Evolutionary conservation across 768 basidiomycete genomes (phyloP).

Genomic region (Xanthoconium stramineum): DNA sequence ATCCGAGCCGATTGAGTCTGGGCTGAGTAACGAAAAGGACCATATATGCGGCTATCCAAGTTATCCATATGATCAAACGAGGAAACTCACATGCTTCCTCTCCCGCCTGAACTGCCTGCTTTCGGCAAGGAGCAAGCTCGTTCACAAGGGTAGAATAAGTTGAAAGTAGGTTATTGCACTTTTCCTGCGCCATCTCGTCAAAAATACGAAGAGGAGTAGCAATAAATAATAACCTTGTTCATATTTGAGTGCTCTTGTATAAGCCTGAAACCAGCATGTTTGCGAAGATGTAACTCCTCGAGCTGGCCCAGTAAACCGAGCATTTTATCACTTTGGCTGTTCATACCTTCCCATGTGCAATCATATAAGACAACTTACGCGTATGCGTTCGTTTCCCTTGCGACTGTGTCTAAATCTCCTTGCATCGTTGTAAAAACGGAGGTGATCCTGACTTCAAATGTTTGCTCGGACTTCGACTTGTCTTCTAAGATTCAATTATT

Average conservation of each 20-base stretch:
- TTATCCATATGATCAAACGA: not conserved
- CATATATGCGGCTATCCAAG: slow-evolving; percentile 5
- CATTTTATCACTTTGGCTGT: slow-evolving; percentile 17
- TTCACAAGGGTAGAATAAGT: slow-evolving; percentile 27
- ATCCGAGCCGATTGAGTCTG: slow-evolving; percentile 31
- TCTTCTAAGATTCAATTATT: not conserved
- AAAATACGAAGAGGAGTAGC: not conserved
- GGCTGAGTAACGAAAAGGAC: slow-evolving; percentile 20
- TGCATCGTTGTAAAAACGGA: slow-evolving; percentile 16
- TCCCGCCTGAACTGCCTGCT: slow-evolving; percentile 29
- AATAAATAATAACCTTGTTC: slow-evolving; percentile 16
- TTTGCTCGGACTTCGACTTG: slow-evolving; percentile 15
- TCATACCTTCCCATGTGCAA: not conserved
- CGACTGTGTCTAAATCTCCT: slow-evolving; percentile 7
- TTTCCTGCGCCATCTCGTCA: slow-evolving; percentile 17
- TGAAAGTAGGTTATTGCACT: slow-evolving; percentile 22
- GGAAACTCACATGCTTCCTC: slow-evolving; percentile 33
- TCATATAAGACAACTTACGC: slow-evolving; percentile 19
- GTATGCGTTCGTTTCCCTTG: slow-evolving; percentile 27
- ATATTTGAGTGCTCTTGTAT: slow-evolving; percentile 4
- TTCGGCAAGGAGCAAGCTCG: slow-evolving; percentile 32
- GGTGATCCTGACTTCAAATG: slow-evolving; percentile 20
- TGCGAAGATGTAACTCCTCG: slow-evolving; percentile 19
- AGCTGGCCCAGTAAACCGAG: slow-evolving; percentile 20
- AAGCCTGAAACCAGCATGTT: slow-evolving; percentile 4